These are phyloP conservation scores for Tetramitus jugosus DNA, from an alignment of 208 protist species.

Conservation along the genomic window DNA sequence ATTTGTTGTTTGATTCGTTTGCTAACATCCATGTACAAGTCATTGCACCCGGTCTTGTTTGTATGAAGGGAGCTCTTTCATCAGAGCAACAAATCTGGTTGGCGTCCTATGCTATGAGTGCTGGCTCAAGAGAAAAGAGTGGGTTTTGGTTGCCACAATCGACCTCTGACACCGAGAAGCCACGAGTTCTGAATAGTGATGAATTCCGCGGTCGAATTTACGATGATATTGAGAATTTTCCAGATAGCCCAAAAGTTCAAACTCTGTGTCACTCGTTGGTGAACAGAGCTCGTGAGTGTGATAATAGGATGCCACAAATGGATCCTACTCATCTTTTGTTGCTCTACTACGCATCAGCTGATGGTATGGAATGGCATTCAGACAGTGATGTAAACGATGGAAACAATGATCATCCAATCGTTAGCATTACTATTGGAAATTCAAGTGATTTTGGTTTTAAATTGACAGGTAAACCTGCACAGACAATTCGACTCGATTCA, in stretches of 20 bases:
- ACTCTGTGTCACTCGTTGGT: neutral
- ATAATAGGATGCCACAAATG: constrained; percentile 22
- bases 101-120: neutral
- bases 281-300: neutral
- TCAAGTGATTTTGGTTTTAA: constrained; percentile 34
- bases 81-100: neutral
- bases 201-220: neutral
- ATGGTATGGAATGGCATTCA: constrained; percentile 32
- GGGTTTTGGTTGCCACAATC: neutral
- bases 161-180: neutral
- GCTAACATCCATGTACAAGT: no score
- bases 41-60: neutral
- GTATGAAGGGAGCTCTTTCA: neutral
- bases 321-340: constrained; percentile 32
- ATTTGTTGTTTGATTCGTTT: no score
- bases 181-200: neutral
- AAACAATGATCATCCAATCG: constrained; percentile 39
- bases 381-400: constrained; percentile 33
- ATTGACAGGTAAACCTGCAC: neutral
- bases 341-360: constrained; percentile 17
- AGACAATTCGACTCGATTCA: constrained; percentile 7
- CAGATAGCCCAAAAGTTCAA: neutral
- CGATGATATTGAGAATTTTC: neutral
- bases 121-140: neutral
- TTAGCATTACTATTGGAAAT: constrained; percentile 35